Base-by-base conservation (phyloP, 75 land plant genomes). In the Picea glauca region DNA sequence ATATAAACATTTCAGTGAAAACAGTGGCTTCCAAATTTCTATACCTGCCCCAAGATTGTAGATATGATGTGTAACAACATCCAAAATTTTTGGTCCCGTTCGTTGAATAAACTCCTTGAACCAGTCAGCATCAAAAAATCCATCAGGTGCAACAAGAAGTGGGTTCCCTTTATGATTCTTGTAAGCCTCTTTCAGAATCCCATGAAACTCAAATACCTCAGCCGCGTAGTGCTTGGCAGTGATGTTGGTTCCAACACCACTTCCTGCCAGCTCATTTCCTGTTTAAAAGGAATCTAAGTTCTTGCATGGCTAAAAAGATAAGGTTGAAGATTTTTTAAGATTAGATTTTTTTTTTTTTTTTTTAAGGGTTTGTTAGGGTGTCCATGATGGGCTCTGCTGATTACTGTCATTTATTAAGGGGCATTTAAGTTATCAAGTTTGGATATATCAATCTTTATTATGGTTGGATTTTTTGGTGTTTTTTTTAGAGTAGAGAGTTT, bases 41-140 rank as follows among this genome's bases (percentile, higher is more conserved):
- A 12, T 50, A 95, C 98, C 98, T 91, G 96, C 82, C 13, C 96
- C 96, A n/a, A 95, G 91, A 84, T 93, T 93, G 78, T 95, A 95
- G 15, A 95, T 93, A 81, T 95, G 98, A 62, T 92, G 94, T n/a
- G 93, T 91, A 75, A 87, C 78, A 20, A 80, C 96, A 74, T 95
- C 85, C 21, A 93, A 14, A 31, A 82, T 81, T 58, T 80, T 76
- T 3, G 76, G 78, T 12, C 90, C 95, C 66, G 94, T 67, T 65
- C 77, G 84, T 40, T 72, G 65, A 54, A 93, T 43, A 58, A 90
- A 83, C 61, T 85, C 85, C 68, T 75, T 74, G 67, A 85, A 90
- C 98, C 96, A 93, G 31, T 62, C 79, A 35, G 74, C 81, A 40
- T 91, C 90, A 77, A 79, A 93, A 76, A 93, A 90, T 20, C 96